These are phyloP conservation scores for Pseudoneurospora amorphoporcata DNA, from an alignment of 495 filamentous ascomycete genomes.

Conservation along the genomic window DNA sequence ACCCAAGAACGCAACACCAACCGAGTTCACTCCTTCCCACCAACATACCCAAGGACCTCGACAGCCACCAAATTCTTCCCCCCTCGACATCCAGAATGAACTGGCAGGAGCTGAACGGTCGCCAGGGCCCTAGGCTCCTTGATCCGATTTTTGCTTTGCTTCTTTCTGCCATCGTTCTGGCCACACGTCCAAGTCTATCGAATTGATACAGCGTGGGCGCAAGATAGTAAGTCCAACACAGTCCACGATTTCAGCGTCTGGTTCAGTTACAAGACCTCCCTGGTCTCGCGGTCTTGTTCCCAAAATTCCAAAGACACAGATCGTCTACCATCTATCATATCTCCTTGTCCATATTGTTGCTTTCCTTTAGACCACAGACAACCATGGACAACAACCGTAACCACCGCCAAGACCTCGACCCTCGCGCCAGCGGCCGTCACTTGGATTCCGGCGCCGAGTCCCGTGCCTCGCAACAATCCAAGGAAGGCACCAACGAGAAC, in stretches of 20 bases:
- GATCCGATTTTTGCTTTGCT: not conserved
- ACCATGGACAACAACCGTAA: not conserved
- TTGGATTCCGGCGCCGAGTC: not conserved
- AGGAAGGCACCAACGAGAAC: slow-evolving; percentile 23
- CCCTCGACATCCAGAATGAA: not conserved
- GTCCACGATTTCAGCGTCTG: not conserved
- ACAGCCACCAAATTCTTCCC: not conserved
- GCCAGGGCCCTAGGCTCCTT: not conserved
- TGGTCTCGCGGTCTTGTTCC: not conserved
- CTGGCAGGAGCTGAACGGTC: not conserved
- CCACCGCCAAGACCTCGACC: not conserved
- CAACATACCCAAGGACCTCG: not conserved
- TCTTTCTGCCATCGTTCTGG: not conserved
- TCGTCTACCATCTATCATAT: not conserved
- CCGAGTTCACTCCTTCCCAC: not conserved
- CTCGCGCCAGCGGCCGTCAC: not conserved
- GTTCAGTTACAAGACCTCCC: not conserved
- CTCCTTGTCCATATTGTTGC: not conserved
- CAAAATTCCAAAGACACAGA: not conserved
- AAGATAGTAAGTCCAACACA: not conserved
- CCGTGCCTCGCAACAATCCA: not conserved
- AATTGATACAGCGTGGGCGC: not conserved
- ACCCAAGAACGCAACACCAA: not conserved
- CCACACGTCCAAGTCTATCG: not conserved
- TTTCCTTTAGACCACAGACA: not conserved